These are phyloP conservation scores for Pleurotus eryngii DNA, from an alignment of 768 basidiomycete genomes.

Conservation along the genomic window DNA sequence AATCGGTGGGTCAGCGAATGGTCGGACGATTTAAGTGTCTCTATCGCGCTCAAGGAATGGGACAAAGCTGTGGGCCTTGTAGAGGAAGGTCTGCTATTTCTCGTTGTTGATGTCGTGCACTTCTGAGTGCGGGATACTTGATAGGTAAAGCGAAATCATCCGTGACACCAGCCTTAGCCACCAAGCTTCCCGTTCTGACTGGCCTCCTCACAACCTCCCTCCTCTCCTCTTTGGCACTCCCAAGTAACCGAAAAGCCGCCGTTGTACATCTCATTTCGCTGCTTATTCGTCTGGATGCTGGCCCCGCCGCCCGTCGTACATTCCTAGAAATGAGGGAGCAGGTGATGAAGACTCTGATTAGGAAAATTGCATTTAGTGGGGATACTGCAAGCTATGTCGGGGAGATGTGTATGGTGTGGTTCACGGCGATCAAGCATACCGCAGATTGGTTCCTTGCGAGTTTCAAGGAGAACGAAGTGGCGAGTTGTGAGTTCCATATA, in stretches of 20 bases:
- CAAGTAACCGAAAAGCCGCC: slow-evolving; percentile 72
- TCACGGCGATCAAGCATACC: slow-evolving; percentile 94
- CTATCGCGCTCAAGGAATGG: slow-evolving; percentile 89
- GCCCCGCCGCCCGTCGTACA: slow-evolving; percentile 73
- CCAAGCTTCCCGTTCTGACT: slow-evolving; percentile 66
- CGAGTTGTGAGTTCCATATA: slow-evolving; percentile 63
- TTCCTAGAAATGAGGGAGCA: slow-evolving; percentile 79
- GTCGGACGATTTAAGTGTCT: slow-evolving; percentile 87
- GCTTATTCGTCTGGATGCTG: slow-evolving; percentile 72
- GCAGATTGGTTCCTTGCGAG: slow-evolving; percentile 97
- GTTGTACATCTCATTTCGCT: slow-evolving; percentile 71
- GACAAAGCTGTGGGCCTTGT: slow-evolving; percentile 80
- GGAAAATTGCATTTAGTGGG: slow-evolving; percentile 89
- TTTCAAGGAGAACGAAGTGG: slow-evolving; percentile 93
- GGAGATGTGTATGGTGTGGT: slow-evolving; percentile 84
- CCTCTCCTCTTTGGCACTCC: slow-evolving; percentile 67
- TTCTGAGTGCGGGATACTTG: background rate
- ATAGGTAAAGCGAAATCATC: slow-evolving; percentile 61
- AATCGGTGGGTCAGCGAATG: slow-evolving; percentile 87
- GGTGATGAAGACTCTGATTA: slow-evolving; percentile 71
- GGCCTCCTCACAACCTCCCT: slow-evolving; percentile 67
- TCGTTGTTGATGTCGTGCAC: background rate
- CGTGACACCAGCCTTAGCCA: slow-evolving; percentile 46
- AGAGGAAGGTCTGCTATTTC: slow-evolving; percentile 62
- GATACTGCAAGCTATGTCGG: slow-evolving; percentile 82